These are phyloP conservation scores for Ganoderma sinense DNA, from an alignment of 1,284 basidiomycete genomes.

Conservation along the genomic window DNA sequence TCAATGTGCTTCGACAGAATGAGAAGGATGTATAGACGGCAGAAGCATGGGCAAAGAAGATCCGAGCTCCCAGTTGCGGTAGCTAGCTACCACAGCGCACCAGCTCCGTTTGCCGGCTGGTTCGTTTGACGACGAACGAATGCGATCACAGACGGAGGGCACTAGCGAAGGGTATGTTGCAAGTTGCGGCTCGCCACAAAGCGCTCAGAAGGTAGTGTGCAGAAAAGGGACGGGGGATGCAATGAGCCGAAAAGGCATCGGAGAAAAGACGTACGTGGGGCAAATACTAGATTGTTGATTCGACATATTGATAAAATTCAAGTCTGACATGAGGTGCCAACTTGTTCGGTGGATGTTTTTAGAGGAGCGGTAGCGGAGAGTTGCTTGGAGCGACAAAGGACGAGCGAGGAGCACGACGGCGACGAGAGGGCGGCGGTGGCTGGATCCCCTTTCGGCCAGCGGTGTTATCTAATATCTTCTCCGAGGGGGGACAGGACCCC, in stretches of 20 bases:
- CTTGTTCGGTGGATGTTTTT: slow-evolving; percentile 48
- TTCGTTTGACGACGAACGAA: background rate
- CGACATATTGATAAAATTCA: slow-evolving; percentile 69
- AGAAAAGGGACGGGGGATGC: background rate
- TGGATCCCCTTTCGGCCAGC: background rate
- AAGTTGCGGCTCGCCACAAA: background rate
- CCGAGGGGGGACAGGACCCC: slow-evolving; percentile 8
- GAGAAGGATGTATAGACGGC: background rate
- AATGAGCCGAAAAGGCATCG: background rate
- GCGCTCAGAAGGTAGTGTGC: background rate
- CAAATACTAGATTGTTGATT: slow-evolving; percentile 88
- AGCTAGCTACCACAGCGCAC: background rate
- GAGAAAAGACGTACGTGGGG: slow-evolving; percentile 72
- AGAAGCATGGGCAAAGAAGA: background rate
- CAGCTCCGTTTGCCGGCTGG: background rate
- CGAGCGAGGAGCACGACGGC: slow-evolving; percentile 14
- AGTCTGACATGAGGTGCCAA: slow-evolving; percentile 84
- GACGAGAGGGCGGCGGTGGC: slow-evolving; percentile 10
- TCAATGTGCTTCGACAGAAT: background rate
- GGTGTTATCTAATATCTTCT: slow-evolving; percentile 16
- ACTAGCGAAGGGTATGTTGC: background rate
- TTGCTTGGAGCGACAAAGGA: slow-evolving; percentile 6
- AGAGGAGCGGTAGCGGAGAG: slow-evolving; percentile 3
- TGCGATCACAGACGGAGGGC: background rate
- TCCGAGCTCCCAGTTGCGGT: background rate